Evolutionary conservation across 1,284 basidiomycete genomes (phyloP).

Genomic region (Cryptococcus sp.): DNA sequence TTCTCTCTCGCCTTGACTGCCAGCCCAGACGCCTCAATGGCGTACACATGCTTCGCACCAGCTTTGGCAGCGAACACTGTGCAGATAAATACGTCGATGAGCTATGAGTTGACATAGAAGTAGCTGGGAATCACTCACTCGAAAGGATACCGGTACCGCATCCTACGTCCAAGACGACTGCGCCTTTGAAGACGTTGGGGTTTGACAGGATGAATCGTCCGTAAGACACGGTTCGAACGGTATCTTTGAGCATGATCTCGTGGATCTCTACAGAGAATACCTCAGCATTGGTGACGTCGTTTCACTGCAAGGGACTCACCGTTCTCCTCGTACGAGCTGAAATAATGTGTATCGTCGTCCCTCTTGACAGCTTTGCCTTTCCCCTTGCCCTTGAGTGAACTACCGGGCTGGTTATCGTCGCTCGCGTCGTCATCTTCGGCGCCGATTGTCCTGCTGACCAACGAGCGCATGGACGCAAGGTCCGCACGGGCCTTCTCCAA

Average conservation of each 20-base stretch:
- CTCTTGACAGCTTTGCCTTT: slow-evolving; percentile 51
- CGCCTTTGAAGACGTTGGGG: slow-evolving; percentile 77
- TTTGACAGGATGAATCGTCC: slow-evolving; percentile 89
- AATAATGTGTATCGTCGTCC: slow-evolving; percentile 93
- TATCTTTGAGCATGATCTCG: slow-evolving; percentile 70
- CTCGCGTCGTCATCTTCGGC: slow-evolving; percentile 23
- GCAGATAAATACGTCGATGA: neutral
- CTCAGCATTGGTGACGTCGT: neutral
- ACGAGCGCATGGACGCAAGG: slow-evolving; percentile 32
- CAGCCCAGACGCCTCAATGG: slow-evolving; percentile 88
- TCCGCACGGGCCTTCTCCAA: slow-evolving; percentile 37
- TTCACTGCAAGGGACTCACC: slow-evolving; percentile 58
- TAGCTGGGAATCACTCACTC: slow-evolving; percentile 34
- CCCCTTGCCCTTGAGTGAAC: slow-evolving; percentile 43
- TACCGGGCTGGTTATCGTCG: slow-evolving; percentile 49
- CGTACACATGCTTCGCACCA: slow-evolving; percentile 89
- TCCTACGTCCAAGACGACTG: slow-evolving; percentile 90
- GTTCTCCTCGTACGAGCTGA: slow-evolving; percentile 88
- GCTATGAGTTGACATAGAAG: neutral
- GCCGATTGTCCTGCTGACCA: slow-evolving; percentile 37
- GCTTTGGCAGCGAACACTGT: slow-evolving; percentile 83
- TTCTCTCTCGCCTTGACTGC: slow-evolving; percentile 80
- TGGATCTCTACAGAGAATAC: slow-evolving; percentile 59
- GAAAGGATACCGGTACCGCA: slow-evolving; percentile 93
- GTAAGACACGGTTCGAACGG: slow-evolving; percentile 90